Percentiles rank a stretch among this genome's conserved stretches.
phyloP scores from a whole-genome alignment of 2,329 filamentous ascomycete species.

The Pseudogymnoascus sp. region DNA sequence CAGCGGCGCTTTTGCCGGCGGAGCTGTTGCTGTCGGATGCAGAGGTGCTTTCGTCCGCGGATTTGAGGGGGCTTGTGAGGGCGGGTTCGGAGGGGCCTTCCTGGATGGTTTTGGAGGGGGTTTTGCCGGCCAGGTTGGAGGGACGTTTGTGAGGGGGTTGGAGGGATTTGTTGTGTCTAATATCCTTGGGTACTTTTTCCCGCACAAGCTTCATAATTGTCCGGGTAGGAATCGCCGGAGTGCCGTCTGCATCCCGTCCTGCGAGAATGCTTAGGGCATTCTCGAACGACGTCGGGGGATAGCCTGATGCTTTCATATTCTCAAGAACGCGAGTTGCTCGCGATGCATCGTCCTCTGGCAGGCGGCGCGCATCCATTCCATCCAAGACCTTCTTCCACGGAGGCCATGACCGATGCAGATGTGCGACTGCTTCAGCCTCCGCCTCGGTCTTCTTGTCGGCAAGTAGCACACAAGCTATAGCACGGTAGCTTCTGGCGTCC shows the following conservation, averaged over 20 bases:
- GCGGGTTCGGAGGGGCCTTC: not conserved
- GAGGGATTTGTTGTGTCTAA: not conserved
- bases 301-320: slow-evolving; percentile 51
- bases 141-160: not conserved
- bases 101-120: not conserved
- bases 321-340: slow-evolving; percentile 46
- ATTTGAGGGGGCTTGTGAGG: not conserved
- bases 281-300: slow-evolving; percentile 38
- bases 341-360: slow-evolving; percentile 45
- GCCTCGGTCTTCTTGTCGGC: slow-evolving; percentile 44
- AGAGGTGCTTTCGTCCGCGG: no score
- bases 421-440: slow-evolving; percentile 42
- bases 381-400: slow-evolving; percentile 51
- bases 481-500: slow-evolving; percentile 43
- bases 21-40: not conserved
- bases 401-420: slow-evolving; percentile 50
- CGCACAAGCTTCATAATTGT: slow-evolving; percentile 23
- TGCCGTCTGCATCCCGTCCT: slow-evolving; percentile 42
- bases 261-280: slow-evolving; percentile 44
- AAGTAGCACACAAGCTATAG: slow-evolving; percentile 47
- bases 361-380: slow-evolving; percentile 50
- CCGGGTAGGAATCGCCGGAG: slow-evolving; percentile 51
- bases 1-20: not conserved
- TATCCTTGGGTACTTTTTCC: not conserved
- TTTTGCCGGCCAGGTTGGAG: not conserved